Evolutionary conservation across 352 stramenopile species (phyloP).

Genomic region (Pythium biforme): DNA sequence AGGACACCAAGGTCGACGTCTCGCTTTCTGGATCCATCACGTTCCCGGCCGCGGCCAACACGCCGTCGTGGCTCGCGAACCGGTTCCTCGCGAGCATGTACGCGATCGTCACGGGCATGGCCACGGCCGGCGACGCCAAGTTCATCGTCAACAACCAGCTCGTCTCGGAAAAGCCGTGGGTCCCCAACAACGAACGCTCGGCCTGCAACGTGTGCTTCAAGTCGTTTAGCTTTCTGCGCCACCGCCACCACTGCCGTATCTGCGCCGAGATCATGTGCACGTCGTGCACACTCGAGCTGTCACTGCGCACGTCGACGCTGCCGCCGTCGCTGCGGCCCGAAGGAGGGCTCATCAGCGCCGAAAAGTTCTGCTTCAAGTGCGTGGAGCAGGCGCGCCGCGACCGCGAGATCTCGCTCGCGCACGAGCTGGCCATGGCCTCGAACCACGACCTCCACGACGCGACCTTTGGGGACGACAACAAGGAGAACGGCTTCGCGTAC

Average conservation of each 20-base stretch:
- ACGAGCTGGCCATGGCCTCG: conserved; percentile 18
- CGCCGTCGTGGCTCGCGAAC: conserved; percentile 70
- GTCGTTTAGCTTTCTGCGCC: conserved; percentile 69
- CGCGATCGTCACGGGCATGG: conserved; percentile 37
- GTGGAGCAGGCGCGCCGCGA: conserved; percentile 68
- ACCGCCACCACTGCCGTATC: conserved; percentile 77
- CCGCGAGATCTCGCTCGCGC: conserved; percentile 24
- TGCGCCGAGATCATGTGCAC: conserved; percentile 85
- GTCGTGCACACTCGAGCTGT: conserved; percentile 62
- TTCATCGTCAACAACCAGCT: conserved; percentile 54
- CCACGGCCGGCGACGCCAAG: conserved; percentile 55
- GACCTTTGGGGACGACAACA: conserved; percentile 11
- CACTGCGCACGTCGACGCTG: conserved; percentile 54
- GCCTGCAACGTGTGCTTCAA: conserved; percentile 78
- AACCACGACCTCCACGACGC: not conserved
- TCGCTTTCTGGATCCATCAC: conserved; percentile 34
- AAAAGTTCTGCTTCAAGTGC: conserved; percentile 84
- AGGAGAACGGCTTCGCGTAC: conserved; percentile 12
- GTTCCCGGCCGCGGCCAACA: conserved; percentile 30
- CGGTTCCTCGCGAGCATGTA: conserved; percentile 50
- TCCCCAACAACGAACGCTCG: conserved; percentile 62
- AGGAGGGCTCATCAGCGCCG: conserved; percentile 57
- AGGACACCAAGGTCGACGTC: conserved; percentile 51
- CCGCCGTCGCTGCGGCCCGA: conserved; percentile 54
- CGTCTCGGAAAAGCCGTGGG: conserved; percentile 69